Evolutionary conservation across 768 basidiomycete species (phyloP), one percentile per base, ranked within the genome.

Genomic region (Collybiopsis confluens): DNA sequence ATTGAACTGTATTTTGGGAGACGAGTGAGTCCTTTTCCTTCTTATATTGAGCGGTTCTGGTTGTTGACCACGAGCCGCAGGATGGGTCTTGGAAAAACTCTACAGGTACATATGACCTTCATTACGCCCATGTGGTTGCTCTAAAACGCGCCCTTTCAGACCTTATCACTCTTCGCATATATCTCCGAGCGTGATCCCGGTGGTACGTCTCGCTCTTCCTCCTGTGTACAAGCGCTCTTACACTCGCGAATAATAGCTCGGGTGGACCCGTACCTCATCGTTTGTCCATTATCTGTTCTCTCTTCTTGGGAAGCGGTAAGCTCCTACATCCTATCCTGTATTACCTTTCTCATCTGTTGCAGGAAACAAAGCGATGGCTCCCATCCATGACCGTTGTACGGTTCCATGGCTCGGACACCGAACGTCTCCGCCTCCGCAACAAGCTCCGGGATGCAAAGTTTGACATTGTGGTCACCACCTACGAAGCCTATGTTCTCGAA

Each of bases 1-100:
- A 15, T 79, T 87, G 75, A 87, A 82, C 57, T 82, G 83, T 63
- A 84, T 90, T 54, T 72, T 90, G 1, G 88, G 85, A 26, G 88
- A 90, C 58, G 83, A 81, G 81, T 82, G 61, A 57, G 76, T 70
- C 23, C 9, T 8, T 23, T 18, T 54, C 52, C n/a, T n/a, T n/a
- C n/a, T n/a, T n/a, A n/a, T n/a, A n/a, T n/a, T n/a, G n/a, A n/a
- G n/a, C n/a, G n/a, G n/a, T n/a, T n/a, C n/a, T n/a, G n/a, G n/a
- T 28, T 49, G 7, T 13, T 48, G 21, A 48, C 53, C 28, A 27
- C 3, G 4, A 52, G 18, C 50, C 26, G 18, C 52, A 80, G 79
- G 68, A 83, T 83, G 81, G 82, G 82, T 58, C 74, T 85, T 4
- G 83, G 83, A 5, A 85, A 85, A 62, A 85, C 84, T 0, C 66